Conservation (phyloP, 2,329 filamentous ascomycete genomes). For the Grosmannia clavigera region DNA sequence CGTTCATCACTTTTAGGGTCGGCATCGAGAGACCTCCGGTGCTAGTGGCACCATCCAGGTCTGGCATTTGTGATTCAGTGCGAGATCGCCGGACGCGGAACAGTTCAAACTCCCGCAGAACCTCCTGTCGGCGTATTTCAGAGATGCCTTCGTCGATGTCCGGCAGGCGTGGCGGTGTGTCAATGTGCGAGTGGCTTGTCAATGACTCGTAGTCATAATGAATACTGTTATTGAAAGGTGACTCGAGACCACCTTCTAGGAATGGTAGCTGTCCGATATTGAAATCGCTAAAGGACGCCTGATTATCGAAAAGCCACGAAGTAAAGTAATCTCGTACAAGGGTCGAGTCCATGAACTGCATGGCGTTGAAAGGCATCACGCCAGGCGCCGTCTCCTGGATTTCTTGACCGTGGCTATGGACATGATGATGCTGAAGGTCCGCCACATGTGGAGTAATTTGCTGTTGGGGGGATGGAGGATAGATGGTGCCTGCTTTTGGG, state of each 20-base stretch:
- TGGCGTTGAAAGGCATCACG: conserved; percentile 6
- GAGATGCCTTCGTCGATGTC: conserved; percentile 30
- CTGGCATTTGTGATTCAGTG: conserved; percentile 21
- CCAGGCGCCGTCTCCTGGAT: neutral
- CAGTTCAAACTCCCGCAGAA: conserved; percentile 29
- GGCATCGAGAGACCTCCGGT: conserved; percentile 37
- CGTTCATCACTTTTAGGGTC: conserved; percentile 70
- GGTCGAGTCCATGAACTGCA: conserved; percentile 24
- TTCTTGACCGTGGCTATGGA: neutral
- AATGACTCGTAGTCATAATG: conserved; percentile 39
- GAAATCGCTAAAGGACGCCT: conserved; percentile 28
- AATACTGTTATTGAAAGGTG: conserved; percentile 37
- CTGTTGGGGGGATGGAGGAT: neutral
- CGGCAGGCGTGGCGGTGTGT: conserved; percentile 27
- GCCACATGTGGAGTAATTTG: neutral
- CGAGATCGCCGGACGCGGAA: conserved; percentile 32
- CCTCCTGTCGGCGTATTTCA: conserved; percentile 31
- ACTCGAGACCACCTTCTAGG: conserved; percentile 36
- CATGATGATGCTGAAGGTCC: neutral
- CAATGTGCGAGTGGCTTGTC: conserved; percentile 32
- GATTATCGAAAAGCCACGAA: conserved; percentile 38
- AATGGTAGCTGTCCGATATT: conserved; percentile 32
- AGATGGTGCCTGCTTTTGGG: neutral
- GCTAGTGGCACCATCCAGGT: conserved; percentile 25
- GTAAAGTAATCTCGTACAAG: conserved; percentile 33